Conservation (phyloP, 805 yeast species). For the Kodamaea hsintzibuensis region DNA sequence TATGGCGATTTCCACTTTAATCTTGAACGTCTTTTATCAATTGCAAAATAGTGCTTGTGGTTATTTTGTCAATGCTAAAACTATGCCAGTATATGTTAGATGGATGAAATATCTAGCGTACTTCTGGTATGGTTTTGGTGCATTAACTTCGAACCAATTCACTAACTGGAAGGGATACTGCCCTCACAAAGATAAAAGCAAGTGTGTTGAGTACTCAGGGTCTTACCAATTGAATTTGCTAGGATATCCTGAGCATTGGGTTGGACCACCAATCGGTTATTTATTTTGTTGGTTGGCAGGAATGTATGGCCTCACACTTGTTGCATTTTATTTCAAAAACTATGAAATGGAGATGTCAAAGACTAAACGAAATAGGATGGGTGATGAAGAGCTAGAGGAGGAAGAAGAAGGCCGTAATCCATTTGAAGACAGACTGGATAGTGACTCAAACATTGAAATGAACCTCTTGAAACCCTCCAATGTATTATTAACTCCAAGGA, state of each 20-base stretch:
- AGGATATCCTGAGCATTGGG: conserved; percentile 27
- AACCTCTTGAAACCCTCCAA: neutral
- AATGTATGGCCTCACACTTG: conserved; percentile 17
- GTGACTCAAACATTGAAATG: neutral
- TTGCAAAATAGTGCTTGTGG: conserved; percentile 32
- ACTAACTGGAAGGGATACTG: conserved; percentile 26
- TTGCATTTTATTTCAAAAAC: conserved; percentile 17
- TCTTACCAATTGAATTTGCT: conserved; percentile 20
- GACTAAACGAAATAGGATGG: conserved; percentile 22
- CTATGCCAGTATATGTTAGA: conserved; percentile 31
- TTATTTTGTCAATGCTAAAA: conserved; percentile 26
- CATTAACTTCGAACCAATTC: conserved; percentile 25
- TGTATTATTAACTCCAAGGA: neutral
- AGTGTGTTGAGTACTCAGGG: conserved; percentile 23
- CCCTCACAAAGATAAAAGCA: conserved; percentile 24
- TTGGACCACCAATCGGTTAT: conserved; percentile 23
- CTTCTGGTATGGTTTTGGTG: conserved; percentile 31
- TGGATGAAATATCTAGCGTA: conserved; percentile 29
- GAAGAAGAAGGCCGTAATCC: conserved; percentile 8
- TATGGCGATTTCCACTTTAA: conserved; percentile 20
- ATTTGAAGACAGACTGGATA: conserved; percentile 9
- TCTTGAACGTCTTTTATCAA: conserved; percentile 23
- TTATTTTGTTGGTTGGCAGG: conserved; percentile 23
- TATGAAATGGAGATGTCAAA: conserved; percentile 25
- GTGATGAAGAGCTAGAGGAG: conserved; percentile 15